A percentile compares a stretch with the other conserved stretches of the same genome.
phyloP scores from a whole-genome alignment of 495 filamentous ascomycete species.

The Penicillium canescens region DNA sequence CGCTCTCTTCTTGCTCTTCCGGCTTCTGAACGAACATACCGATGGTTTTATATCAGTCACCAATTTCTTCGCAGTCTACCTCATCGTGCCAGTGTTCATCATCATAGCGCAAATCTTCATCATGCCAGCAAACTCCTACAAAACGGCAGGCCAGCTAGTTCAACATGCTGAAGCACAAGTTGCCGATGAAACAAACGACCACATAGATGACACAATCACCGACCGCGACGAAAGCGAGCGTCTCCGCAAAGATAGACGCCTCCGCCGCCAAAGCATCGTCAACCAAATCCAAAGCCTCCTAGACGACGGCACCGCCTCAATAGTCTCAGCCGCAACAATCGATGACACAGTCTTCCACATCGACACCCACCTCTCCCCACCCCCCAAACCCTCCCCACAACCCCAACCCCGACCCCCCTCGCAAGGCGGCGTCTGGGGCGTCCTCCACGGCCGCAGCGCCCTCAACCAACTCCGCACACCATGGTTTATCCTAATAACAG shows the following conservation, averaged over 20 bases:
- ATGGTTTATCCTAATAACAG: conserved; percentile 85
- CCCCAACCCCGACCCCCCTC: conserved; percentile 50
- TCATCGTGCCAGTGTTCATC: conserved; percentile 73
- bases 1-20: conserved; percentile 85
- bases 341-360: conserved; percentile 16
- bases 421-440: conserved; percentile 80
- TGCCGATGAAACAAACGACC: conserved; percentile 52
- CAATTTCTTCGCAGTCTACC: conserved; percentile 76
- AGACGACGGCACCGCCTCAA: conserved; percentile 37
- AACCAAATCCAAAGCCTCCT: conserved; percentile 75
- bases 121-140: conserved; percentile 82
- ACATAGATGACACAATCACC: conserved; percentile 53
- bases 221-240: conserved; percentile 55
- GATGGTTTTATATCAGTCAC: conserved; percentile 60
- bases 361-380: conserved; percentile 2
- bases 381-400: conserved; percentile 8
- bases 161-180: conserved; percentile 62
- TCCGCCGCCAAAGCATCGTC: conserved; percentile 67
- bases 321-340: conserved; percentile 2
- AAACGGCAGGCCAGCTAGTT: conserved; percentile 82
- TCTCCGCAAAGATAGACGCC: conserved; percentile 61
- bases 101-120: conserved; percentile 66
- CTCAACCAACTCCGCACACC: conserved; percentile 72
- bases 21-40: conserved; percentile 68
- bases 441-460: conserved; percentile 75